A percentile compares a stretch with the other conserved stretches of the same genome.
Evolutionary conservation across 2,329 filamentous ascomycete genomes (phyloP).

Genomic region (Diaporthe sp.): DNA sequence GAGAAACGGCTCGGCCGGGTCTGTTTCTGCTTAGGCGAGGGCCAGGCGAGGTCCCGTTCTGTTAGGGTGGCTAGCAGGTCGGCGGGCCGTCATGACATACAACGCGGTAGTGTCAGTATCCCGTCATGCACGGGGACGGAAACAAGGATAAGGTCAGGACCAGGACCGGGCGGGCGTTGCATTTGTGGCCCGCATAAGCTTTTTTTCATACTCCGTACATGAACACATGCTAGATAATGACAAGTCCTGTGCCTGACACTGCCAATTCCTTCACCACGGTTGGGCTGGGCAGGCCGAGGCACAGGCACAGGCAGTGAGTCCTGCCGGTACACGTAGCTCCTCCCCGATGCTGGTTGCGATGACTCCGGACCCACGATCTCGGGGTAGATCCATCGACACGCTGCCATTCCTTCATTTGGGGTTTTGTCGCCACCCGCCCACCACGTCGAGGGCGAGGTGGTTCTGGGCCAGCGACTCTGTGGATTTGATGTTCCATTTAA

Average conservation of each 20-base stretch:
- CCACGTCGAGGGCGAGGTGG: neutral
- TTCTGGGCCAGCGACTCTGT: neutral
- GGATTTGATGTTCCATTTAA: neutral
- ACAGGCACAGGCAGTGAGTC: neutral
- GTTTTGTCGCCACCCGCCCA: slow-evolving; percentile 2
- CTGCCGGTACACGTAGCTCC: neutral
- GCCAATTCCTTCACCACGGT: neutral
- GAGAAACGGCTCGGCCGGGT: neutral
- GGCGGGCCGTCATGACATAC: neutral
- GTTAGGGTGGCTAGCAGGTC: slow-evolving; percentile 1
- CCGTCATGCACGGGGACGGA: neutral
- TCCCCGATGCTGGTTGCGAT: neutral
- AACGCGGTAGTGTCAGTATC: neutral
- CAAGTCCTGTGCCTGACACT: neutral
- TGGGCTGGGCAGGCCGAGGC: slow-evolving; percentile 13
- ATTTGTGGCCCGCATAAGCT: slow-evolving; percentile 12
- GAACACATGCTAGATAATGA: slow-evolving; percentile 6
- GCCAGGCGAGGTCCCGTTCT: neutral
- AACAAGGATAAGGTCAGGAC: neutral
- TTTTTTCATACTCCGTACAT: neutral
- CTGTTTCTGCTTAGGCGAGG: neutral
- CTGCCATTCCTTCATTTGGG: neutral
- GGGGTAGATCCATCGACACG: neutral
- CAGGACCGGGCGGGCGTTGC: neutral
- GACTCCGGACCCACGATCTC: slow-evolving; percentile 20